Evolutionary conservation across 371 early-diverging fungal genomes (phyloP).

Genomic region (Actinomortierella wolfii): DNA sequence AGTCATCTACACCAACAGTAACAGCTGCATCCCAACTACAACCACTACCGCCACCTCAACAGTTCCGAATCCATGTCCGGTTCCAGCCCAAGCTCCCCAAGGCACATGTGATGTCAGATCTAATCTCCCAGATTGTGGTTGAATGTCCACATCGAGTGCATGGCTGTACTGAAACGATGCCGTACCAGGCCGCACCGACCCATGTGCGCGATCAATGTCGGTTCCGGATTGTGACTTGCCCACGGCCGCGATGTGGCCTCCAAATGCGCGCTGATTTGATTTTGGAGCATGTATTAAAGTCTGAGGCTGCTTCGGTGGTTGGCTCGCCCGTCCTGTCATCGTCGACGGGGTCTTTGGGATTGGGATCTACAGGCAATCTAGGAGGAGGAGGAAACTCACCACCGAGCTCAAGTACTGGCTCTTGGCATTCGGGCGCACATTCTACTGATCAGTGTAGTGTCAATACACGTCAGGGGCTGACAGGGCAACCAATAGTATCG

Average conservation of each 20-base stretch:
- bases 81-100: constrained; percentile 42
- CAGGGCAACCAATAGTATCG: not conserved
- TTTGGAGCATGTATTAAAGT: constrained; percentile 36
- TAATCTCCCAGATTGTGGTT: constrained; percentile 41
- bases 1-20: not conserved
- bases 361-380: not conserved
- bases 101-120: constrained; percentile 44
- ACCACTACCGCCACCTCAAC: not conserved
- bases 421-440: not conserved
- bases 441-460: not conserved
- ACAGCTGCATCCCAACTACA: not conserved
- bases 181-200: constrained; percentile 22
- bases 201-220: constrained; percentile 34
- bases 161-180: constrained; percentile 35
- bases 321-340: too few relatives aligned
- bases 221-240: constrained; percentile 33
- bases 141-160: constrained; percentile 28
- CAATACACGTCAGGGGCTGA: not conserved
- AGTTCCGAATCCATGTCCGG: constrained; percentile 35
- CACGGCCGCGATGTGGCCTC: constrained; percentile 29
- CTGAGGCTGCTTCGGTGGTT: constrained; percentile 5
- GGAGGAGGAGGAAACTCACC: not conserved
- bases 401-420: too few relatives aligned
- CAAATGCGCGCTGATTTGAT: constrained; percentile 43
- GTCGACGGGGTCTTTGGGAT: not conserved